phyloP scores from a whole-genome alignment of 306 rosid species.

The Luffa acutangula region DNA sequence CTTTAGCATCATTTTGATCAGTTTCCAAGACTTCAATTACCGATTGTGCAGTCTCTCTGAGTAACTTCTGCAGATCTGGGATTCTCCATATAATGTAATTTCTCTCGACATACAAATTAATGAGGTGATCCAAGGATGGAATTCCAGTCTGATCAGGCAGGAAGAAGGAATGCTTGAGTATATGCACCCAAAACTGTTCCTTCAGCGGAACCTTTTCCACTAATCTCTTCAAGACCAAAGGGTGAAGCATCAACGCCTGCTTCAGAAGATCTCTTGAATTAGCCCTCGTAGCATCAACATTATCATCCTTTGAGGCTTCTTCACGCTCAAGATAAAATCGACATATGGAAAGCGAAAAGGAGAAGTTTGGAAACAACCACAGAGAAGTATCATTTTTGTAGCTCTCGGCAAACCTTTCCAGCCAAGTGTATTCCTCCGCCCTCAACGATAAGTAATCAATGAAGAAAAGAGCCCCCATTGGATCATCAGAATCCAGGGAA shows the following conservation, averaged over 20 bases:
- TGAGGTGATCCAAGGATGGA: slow-evolving; percentile 77
- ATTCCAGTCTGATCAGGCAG: slow-evolving; percentile 52
- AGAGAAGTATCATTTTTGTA: slow-evolving; percentile 71
- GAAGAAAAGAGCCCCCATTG: slow-evolving; percentile 86
- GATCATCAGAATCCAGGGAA: slow-evolving; percentile 84
- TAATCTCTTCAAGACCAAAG: slow-evolving; percentile 65
- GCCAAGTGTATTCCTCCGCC: slow-evolving; percentile 90
- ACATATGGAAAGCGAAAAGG: slow-evolving; percentile 78
- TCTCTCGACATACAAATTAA: slow-evolving; percentile 73
- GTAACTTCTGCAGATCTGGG: slow-evolving; percentile 71
- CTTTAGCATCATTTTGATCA: slow-evolving; percentile 45
- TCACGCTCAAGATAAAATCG: slow-evolving; percentile 67
- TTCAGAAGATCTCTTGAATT: slow-evolving; percentile 74
- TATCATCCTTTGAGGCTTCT: slow-evolving; percentile 27
- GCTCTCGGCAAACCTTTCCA: slow-evolving; percentile 71
- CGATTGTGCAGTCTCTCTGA: slow-evolving; percentile 53
- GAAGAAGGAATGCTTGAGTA: slow-evolving; percentile 52
- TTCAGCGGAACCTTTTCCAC: slow-evolving; percentile 83
- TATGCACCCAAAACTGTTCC: slow-evolving; percentile 62
- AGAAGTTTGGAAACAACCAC: slow-evolving; percentile 89
- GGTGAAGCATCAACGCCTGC: slow-evolving; percentile 98
- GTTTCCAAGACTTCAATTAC: slow-evolving; percentile 51
- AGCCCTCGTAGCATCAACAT: slow-evolving; percentile 31
- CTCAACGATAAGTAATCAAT: slow-evolving; percentile 80
- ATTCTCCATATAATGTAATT: slow-evolving; percentile 87